Percentiles rank a stretch among this genome's conserved stretches.
Evolutionary conservation across 441 rosid genomes (phyloP).

Genomic region (Melastoma candidum): DNA sequence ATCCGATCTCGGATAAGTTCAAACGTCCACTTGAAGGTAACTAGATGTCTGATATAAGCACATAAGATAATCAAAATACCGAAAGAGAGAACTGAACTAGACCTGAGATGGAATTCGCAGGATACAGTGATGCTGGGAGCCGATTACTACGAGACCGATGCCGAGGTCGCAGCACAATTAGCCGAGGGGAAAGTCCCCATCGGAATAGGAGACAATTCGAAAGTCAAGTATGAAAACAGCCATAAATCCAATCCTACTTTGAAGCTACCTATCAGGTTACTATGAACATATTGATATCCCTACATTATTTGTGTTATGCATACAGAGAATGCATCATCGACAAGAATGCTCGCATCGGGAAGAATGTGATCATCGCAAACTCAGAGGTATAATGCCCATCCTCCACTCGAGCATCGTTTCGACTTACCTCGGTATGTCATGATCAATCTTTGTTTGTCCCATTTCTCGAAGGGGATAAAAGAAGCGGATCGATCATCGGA

Average conservation of each 20-base stretch:
- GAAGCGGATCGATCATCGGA: constrained; percentile 83
- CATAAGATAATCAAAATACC: too few species aligned
- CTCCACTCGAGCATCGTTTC: background rate
- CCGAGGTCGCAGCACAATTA: constrained; percentile 46
- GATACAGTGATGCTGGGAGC: constrained; percentile 95
- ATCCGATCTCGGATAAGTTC: constrained; percentile 71
- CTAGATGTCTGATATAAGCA: too few species aligned
- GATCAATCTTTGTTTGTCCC: too few species aligned
- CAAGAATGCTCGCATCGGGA: constrained; percentile 90
- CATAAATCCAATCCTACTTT: background rate
- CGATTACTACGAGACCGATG: constrained; percentile 78
- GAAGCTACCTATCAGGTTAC: too few species aligned
- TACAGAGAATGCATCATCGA: constrained; percentile 86
- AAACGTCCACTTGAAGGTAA: constrained; percentile 66
- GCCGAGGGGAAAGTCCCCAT: constrained; percentile 71
- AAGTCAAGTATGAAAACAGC: constrained; percentile 42
- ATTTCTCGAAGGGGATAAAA: constrained; percentile 52
- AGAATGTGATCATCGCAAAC: constrained; percentile 74
- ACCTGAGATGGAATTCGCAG: constrained; percentile 22
- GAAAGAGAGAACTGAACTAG: too few species aligned
- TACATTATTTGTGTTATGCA: constrained; percentile 9
- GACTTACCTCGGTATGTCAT: background rate
- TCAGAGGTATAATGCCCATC: constrained; percentile 43
- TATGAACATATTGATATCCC: background rate
- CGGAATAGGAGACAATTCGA: constrained; percentile 84